Conservation (phyloP, 768 basidiomycete species). For the Rubroboletus pulcherrimus region DNA sequence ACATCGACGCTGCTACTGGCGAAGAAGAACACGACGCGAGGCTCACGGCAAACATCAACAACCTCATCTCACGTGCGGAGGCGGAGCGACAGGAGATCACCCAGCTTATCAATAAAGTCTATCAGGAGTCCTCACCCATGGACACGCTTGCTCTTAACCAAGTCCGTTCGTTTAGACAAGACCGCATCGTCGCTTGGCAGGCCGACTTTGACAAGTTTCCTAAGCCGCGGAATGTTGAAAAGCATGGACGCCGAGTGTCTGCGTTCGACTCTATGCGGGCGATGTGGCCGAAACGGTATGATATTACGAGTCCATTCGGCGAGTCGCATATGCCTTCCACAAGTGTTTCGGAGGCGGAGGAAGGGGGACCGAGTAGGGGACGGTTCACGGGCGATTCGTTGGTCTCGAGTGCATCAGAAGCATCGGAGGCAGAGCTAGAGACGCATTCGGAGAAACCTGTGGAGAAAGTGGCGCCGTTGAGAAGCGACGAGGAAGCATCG, state of each 20-base stretch:
- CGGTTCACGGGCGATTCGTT: conserved; percentile 54
- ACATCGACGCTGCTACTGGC: conserved; percentile 74
- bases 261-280: conserved; percentile 67
- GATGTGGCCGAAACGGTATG: conserved; percentile 67
- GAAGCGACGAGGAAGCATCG: conserved; percentile 18
- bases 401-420: conserved; percentile 67
- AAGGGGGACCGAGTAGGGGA: conserved; percentile 43
- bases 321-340: conserved; percentile 56
- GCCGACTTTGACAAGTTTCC: conserved; percentile 85
- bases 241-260: conserved; percentile 51
- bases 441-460: conserved; percentile 20
- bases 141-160: conserved; percentile 87
- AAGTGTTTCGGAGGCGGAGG: conserved; percentile 73
- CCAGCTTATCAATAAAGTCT: conserved; percentile 70
- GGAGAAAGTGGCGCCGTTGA: conserved; percentile 15
- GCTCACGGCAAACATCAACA: conserved; percentile 59
- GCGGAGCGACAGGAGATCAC: conserved; percentile 70
- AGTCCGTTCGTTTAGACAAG: conserved; percentile 83
- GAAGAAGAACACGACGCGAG: conserved; percentile 68
- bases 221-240: conserved; percentile 59
- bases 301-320: conserved; percentile 51
- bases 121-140: conserved; percentile 72
- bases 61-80: conserved; percentile 69
- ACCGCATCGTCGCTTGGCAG: conserved; percentile 96
- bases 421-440: conserved; percentile 58